Conservation (phyloP, 805 yeast genomes). For the Tetrapisispora nanseiensis region DNA sequence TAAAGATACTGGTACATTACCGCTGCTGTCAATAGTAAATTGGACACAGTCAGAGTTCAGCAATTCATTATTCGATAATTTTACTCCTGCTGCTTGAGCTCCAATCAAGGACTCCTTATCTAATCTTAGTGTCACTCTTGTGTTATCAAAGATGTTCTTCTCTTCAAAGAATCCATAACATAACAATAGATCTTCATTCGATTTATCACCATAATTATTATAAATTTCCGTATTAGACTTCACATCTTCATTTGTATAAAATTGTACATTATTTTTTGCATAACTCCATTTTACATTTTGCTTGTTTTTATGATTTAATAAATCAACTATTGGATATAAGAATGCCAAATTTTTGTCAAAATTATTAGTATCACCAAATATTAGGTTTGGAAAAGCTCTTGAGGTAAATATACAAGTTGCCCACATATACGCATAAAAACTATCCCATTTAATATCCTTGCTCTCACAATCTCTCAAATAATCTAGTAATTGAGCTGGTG, state of each 20-base stretch:
- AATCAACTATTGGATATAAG: conserved; percentile 68
- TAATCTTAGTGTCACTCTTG: conserved; percentile 53
- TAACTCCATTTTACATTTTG: conserved; percentile 56
- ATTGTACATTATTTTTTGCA: conserved; percentile 30
- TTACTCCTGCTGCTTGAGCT: conserved; percentile 31
- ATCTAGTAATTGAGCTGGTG: conserved; percentile 13
- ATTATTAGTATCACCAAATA: conserved; percentile 32
- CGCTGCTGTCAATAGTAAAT: conserved; percentile 29
- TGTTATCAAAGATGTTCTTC: conserved; percentile 46
- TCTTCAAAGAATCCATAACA: conserved; percentile 71
- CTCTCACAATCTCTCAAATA: conserved; percentile 11
- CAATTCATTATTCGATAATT: conserved; percentile 14
- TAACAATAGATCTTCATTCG: conserved; percentile 71
- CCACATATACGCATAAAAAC: conserved; percentile 68
- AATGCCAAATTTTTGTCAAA: conserved; percentile 45
- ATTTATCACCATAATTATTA: conserved; percentile 82
- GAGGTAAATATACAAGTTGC: conserved; percentile 59
- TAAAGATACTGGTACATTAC: conserved; percentile 37
- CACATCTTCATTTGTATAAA: conserved; percentile 31
- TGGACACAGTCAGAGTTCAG: conserved; percentile 29
- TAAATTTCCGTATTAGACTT: conserved; percentile 42
- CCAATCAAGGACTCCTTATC: conserved; percentile 23
- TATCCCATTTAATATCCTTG: conserved; percentile 39
- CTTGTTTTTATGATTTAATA: conserved; percentile 60
- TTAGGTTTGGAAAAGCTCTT: conserved; percentile 68